These are phyloP conservation scores for Penicillium psychrofluorescens DNA, from an alignment of 495 filamentous ascomycete species.

Conservation along the genomic window DNA sequence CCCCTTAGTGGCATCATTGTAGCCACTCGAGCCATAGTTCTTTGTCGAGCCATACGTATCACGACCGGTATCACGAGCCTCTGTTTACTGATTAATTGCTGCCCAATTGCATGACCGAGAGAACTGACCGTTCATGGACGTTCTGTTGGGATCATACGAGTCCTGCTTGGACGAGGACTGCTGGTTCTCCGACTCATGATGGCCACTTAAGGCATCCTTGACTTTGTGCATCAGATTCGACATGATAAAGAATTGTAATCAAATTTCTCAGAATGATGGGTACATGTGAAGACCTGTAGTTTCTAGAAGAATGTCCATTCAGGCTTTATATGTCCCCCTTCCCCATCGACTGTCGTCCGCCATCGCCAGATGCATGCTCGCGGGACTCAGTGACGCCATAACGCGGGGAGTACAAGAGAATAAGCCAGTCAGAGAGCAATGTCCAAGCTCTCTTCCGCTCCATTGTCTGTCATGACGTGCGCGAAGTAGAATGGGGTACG, in stretches of 20 bases:
- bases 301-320: background rate
- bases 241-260: constrained; percentile 39
- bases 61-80: constrained; percentile 14
- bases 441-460: background rate
- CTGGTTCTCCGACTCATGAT: constrained; percentile 22
- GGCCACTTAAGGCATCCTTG: constrained; percentile 56
- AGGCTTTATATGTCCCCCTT: background rate
- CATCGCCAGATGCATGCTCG: background rate
- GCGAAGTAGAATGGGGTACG: background rate
- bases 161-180: constrained; percentile 15
- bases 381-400: constrained; percentile 15
- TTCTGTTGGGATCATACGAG: constrained; percentile 30
- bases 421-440: background rate
- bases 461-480: constrained; percentile 15
- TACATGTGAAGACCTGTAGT: too few relatives aligned
- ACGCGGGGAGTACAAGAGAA: constrained; percentile 2
- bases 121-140: constrained; percentile 27
- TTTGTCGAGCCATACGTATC: constrained; percentile 5
- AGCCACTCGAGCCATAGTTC: constrained; percentile 5
- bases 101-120: background rate
- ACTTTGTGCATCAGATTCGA: constrained; percentile 64
- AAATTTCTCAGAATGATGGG: too few relatives aligned
- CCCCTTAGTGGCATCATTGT: background rate
- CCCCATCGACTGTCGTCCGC: background rate
- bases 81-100: too few relatives aligned